phyloP scores from a whole-genome alignment of 2,329 filamentous ascomycete species.

The Claviceps digitariae region DNA sequence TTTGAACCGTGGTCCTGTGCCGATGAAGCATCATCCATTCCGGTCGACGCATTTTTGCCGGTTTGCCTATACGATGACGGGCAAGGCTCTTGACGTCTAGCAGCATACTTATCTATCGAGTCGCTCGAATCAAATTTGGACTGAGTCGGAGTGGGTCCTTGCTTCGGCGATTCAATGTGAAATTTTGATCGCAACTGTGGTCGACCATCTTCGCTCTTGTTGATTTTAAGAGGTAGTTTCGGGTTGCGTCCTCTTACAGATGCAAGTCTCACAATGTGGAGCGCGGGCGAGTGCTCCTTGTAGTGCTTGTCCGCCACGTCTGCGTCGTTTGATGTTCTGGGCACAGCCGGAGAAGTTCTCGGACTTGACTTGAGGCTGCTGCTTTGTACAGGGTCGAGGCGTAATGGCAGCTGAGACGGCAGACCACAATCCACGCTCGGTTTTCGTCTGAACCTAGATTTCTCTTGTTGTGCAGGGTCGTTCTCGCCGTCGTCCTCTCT shows the following conservation, averaged over 20 bases:
- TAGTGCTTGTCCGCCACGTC: not conserved
- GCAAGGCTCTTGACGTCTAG: not conserved
- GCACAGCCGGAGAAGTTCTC: conserved; percentile 39
- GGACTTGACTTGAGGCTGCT: conserved; percentile 31
- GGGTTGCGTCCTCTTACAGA: not conserved
- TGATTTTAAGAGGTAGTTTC: not conserved
- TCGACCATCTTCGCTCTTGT: not conserved
- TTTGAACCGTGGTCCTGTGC: not conserved
- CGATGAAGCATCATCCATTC: not conserved
- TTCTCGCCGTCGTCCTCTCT: not conserved
- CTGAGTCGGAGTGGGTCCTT: not conserved
- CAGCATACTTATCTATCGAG: not conserved
- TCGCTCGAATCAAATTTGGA: conserved; percentile 3
- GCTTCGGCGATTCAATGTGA: conserved; percentile 2
- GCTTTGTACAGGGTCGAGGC: not conserved
- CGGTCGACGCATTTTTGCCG: not conserved
- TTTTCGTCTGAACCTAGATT: not conserved
- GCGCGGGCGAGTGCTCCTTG: not conserved
- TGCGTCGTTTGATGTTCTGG: conserved; percentile 28
- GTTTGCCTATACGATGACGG: not conserved
- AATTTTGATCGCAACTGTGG: conserved; percentile 6
- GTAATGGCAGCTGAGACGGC: conserved; percentile 32
- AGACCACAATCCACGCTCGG: not conserved
- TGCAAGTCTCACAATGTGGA: conserved; percentile 4
- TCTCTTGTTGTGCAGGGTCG: conserved; percentile 14